Evolutionary conservation across 1,284 basidiomycete genomes (phyloP).

Genomic region (Apiotrichum laibachii): DNA sequence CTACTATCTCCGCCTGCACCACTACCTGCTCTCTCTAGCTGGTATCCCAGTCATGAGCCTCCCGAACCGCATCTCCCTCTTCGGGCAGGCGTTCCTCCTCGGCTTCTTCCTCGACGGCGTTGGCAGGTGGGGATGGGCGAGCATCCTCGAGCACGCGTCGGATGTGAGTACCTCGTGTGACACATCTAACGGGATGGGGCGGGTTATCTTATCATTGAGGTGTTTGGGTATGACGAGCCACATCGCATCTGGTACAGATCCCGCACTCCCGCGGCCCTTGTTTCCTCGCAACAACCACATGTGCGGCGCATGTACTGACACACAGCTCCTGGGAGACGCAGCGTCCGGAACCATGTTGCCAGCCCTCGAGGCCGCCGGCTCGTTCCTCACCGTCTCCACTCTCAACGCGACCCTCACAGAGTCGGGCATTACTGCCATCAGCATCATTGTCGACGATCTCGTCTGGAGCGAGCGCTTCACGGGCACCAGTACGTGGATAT

Average conservation of each 20-base stretch:
- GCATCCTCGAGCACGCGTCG: constrained; percentile 32
- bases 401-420: constrained; percentile 18
- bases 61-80: constrained; percentile 40
- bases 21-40: constrained; percentile 39
- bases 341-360: constrained; percentile 22
- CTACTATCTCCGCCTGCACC: constrained; percentile 42
- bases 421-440: constrained; percentile 24
- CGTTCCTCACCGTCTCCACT: constrained; percentile 18
- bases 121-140: constrained; percentile 46
- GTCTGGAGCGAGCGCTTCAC: constrained; percentile 20
- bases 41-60: constrained; percentile 41
- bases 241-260: too few relatives aligned
- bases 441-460: constrained; percentile 34
- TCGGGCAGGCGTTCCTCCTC: constrained; percentile 40
- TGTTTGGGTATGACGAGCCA: too few relatives aligned
- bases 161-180: neutral
- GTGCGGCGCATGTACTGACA: neutral
- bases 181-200: neutral
- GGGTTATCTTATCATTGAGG: too few relatives aligned
- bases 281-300: neutral
- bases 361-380: constrained; percentile 8
- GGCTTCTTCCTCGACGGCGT: constrained; percentile 47
- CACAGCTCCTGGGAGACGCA: constrained; percentile 32
- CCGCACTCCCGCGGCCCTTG: too few relatives aligned
- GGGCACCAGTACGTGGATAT: constrained; percentile 21